phyloP scores from a whole-genome alignment of 2,329 filamentous ascomycete genomes.

The Aspergillus sp. region DNA sequence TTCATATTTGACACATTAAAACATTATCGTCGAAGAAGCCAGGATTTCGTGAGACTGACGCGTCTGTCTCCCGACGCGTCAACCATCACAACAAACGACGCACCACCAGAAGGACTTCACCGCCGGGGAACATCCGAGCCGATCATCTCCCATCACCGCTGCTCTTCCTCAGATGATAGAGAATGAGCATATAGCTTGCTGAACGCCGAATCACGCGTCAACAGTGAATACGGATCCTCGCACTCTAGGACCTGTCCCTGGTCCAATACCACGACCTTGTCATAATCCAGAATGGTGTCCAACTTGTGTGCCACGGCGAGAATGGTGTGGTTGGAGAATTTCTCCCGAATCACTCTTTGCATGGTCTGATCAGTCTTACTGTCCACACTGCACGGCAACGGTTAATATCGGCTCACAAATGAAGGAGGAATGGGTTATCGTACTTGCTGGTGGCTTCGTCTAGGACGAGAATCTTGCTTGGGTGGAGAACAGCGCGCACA shows the following conservation, averaged over 20 bases:
- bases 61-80: too few species aligned
- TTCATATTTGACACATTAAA: too few species aligned
- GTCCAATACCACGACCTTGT: slow-evolving; percentile 39
- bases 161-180: slow-evolving; percentile 1
- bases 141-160: background rate
- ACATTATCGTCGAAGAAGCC: too few species aligned
- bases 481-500: slow-evolving; percentile 57
- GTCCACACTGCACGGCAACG: slow-evolving; percentile 49
- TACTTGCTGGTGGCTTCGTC: slow-evolving; percentile 39
- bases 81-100: too few species aligned
- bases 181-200: slow-evolving; percentile 34
- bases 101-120: too few species aligned
- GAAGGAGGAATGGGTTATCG: background rate
- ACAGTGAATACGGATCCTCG: slow-evolving; percentile 40
- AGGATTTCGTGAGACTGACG: too few species aligned
- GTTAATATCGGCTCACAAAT: too few species aligned
- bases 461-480: slow-evolving; percentile 44
- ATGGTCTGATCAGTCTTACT: slow-evolving; percentile 57
- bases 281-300: slow-evolving; percentile 44
- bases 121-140: too few species aligned
- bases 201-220: slow-evolving; percentile 36
- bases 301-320: slow-evolving; percentile 58
- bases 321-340: slow-evolving; percentile 59
- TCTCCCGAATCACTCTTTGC: slow-evolving; percentile 55
- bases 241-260: slow-evolving; percentile 36